Conservation (phyloP, 2,329 filamentous ascomycete species). For the Monilinia laxa region DNA sequence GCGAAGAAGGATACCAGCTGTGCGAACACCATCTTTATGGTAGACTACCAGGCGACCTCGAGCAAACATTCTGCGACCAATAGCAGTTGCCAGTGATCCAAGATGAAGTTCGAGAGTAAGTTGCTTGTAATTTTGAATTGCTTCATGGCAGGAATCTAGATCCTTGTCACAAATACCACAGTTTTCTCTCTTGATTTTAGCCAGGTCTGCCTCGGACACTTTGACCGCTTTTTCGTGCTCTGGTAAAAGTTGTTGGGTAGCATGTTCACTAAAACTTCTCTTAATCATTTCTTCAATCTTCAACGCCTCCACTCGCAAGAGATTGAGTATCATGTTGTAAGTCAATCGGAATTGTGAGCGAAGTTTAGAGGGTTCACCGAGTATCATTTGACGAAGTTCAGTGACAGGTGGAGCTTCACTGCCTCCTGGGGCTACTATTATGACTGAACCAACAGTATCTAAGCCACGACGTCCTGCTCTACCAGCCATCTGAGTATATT, state of each 20-base stretch:
- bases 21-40: conserved; percentile 78
- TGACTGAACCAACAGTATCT: conserved; percentile 89
- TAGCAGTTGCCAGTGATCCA: conserved; percentile 72
- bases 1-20: conserved; percentile 74
- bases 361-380: conserved; percentile 92
- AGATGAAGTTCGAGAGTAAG: conserved; percentile 80
- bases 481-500: conserved; percentile 99
- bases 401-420: conserved; percentile 86
- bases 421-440: conserved; percentile 78
- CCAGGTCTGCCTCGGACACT: conserved; percentile 85
- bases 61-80: conserved; percentile 77
- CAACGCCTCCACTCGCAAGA: conserved; percentile 89
- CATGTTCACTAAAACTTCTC: conserved; percentile 97
- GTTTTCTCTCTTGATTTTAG: conserved; percentile 81
- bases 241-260: conserved; percentile 87
- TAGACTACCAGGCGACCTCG: conserved; percentile 79
- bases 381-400: conserved; percentile 87
- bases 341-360: conserved; percentile 95
- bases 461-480: conserved; percentile 89
- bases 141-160: conserved; percentile 77
- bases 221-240: conserved; percentile 96
- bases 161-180: conserved; percentile 80
- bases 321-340: conserved; percentile 98
- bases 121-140: conserved; percentile 74
- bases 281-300: conserved; percentile 99